phyloP scores from a whole-genome alignment of 805 yeast genomes.

The Barnettozyma salicaria region DNA sequence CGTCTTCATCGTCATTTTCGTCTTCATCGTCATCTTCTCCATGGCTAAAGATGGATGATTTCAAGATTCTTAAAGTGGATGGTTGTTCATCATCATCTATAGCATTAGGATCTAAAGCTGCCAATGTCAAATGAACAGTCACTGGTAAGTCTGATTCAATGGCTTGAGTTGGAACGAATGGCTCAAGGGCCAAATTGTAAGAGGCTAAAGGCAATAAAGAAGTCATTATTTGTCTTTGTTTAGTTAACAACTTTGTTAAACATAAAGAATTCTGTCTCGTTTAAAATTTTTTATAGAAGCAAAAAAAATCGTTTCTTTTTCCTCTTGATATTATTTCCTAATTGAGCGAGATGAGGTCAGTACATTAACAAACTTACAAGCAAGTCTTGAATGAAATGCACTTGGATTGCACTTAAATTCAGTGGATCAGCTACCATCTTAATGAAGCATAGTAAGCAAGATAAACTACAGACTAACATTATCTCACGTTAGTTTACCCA shows the following conservation, averaged over 20 bases:
- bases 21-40: constrained; percentile 41
- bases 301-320: constrained; percentile 10
- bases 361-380: too few species aligned
- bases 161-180: constrained; percentile 85
- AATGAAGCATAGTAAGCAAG: too few species aligned
- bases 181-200: constrained; percentile 77
- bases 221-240: constrained; percentile 41
- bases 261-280: constrained; percentile 4
- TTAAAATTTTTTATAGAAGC: constrained; percentile 3
- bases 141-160: constrained; percentile 82
- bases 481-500: constrained; percentile 11
- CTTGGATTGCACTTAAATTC: too few species aligned
- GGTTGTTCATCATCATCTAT: constrained; percentile 78
- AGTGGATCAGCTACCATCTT: too few species aligned
- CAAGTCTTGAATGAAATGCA: too few species aligned
- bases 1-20: constrained; percentile 33
- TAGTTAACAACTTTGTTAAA: not conserved
- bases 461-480: too few species aligned
- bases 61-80: constrained; percentile 83
- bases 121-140: constrained; percentile 87
- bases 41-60: constrained; percentile 46
- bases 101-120: constrained; percentile 89
- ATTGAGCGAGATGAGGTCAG: constrained; percentile 19
- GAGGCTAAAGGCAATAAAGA: constrained; percentile 79
- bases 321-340: constrained; percentile 26